These are phyloP conservation scores for Primulina eburnea DNA, from an alignment of 257 asterid genomes.

Conservation along the genomic window DNA sequence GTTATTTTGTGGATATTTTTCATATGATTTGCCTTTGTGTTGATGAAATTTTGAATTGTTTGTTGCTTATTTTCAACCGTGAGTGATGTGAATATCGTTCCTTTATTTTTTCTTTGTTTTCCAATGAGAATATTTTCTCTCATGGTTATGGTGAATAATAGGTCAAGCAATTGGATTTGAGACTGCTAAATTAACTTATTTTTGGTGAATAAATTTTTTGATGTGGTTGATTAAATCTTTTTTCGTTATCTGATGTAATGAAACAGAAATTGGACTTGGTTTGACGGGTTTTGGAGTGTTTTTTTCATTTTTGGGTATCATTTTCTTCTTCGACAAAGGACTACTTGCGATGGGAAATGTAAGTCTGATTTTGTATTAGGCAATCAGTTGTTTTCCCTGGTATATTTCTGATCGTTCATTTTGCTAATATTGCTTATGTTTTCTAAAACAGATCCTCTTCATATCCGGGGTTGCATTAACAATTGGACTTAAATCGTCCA, in stretches of 20 bases:
- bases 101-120: too few species aligned
- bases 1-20: neutral
- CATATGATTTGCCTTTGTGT: neutral
- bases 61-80: too few species aligned
- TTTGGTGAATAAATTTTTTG: neutral
- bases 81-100: too few species aligned
- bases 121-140: too few species aligned
- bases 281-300: slow-evolving; percentile 93
- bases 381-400: slow-evolving; percentile 11
- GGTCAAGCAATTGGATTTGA: neutral
- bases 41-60: too few species aligned
- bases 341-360: slow-evolving; percentile 96
- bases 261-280: slow-evolving; percentile 92
- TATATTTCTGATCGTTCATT: slow-evolving; percentile 7
- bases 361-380: slow-evolving; percentile 30
- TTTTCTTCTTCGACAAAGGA: slow-evolving; percentile 92
- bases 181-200: too few species aligned
- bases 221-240: slow-evolving; percentile 17
- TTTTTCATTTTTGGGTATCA: slow-evolving; percentile 80
- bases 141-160: neutral
- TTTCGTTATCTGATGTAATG: slow-evolving; percentile 8
- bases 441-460: slow-evolving; percentile 79
- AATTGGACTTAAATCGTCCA: slow-evolving; percentile 80
- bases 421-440: slow-evolving; percentile 23
- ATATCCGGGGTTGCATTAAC: slow-evolving; percentile 86